phyloP scores from a whole-genome alignment of 371 early-diverging fungal species.

The Blakeslea trispora region DNA sequence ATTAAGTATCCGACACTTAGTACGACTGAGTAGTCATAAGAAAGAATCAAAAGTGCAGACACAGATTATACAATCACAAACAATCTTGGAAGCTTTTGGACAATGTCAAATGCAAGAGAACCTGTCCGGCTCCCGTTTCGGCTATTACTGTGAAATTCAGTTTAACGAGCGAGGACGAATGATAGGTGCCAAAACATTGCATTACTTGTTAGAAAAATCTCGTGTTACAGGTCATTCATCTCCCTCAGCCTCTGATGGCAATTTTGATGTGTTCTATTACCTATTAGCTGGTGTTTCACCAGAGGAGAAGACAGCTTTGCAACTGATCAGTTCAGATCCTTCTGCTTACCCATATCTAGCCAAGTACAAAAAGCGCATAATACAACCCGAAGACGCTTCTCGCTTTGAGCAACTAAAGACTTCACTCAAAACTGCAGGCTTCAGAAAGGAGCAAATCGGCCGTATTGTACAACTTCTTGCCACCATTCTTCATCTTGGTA shows the following conservation, averaged over 20 bases:
- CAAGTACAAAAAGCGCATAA: constrained; percentile 18
- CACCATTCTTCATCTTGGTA: constrained; percentile 90
- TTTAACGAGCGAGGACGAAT: constrained; percentile 72
- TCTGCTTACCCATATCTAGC: constrained; percentile 24
- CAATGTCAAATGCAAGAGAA: constrained; percentile 74
- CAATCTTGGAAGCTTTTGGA: constrained; percentile 82
- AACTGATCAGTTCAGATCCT: constrained; percentile 22
- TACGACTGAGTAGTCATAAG: constrained; percentile 70
- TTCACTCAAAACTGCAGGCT: constrained; percentile 80
- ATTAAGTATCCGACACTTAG: constrained; percentile 67
- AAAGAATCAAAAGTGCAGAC: constrained; percentile 79
- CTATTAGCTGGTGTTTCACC: constrained; percentile 60
- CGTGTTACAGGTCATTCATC: constrained; percentile 57
- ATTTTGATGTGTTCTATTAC: constrained; percentile 93
- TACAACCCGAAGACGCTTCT: constrained; percentile 38
- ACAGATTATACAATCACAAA: constrained; percentile 71
- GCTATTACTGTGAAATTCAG: constrained; percentile 86
- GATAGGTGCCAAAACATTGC: constrained; percentile 75
- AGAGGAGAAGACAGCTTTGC: constrained; percentile 41
- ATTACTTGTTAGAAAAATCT: constrained; percentile 88
- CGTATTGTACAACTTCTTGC: constrained; percentile 87
- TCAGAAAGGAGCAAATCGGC: constrained; percentile 76
- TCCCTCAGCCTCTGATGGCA: constrained; percentile 62
- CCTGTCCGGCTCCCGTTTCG: constrained; percentile 82
- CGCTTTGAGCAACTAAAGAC: constrained; percentile 70